Base-by-base conservation (phyloP, 495 filamentous ascomycete species). In the Viridothelium virens region DNA sequence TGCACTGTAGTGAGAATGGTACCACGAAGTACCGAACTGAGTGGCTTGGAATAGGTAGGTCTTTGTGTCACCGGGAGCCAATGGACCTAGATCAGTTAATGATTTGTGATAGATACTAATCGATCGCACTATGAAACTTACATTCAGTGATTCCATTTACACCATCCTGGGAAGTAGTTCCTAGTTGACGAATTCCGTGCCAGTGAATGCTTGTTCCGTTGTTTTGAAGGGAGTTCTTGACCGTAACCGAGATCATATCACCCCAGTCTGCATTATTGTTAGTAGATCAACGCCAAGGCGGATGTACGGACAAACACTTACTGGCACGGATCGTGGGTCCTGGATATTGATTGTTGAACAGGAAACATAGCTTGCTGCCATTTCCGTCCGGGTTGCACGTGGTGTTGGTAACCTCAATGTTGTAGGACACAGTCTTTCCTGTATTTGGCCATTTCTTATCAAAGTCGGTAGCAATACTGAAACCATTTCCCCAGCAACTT, bases 141-240 rank as follows among this genome's bases (percentile, higher is more conserved):
- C 74, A 78, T 64, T 77, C 72, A 6, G 76, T 78, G 12, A 77
- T 63, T 36, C 76, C 76, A 37, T 73, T 73, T 0, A 74, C 72
- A 38, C 76, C 76, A 46, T 78, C 75, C 37, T 74, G 46, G 14
- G 62, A 59, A 62, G 67, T 71, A 31, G 64, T 70, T 61, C 72
- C 67, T 31, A 74, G 65, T 64, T 77, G 75, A 10, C 75, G 63
- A 14, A 78, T 65, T 34, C 76, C 76, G 64, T 78, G 75, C 73
- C 73, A 77, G 59, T 78, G 76, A 33, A 77, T 76, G 5, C 66
- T 65, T n/a, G 75, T 77, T 18, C 76, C 76, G 64, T 78, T 78
- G 63, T 77, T 53, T 37, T 74, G 63, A 37, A 78, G 46, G 0
- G 62, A 65, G 64, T 77, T 78, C 39, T 72, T 73, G 16, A 77